These are phyloP conservation scores for Ophiobolus disseminans DNA, from an alignment of 2,329 filamentous ascomycete genomes.

Conservation along the genomic window DNA sequence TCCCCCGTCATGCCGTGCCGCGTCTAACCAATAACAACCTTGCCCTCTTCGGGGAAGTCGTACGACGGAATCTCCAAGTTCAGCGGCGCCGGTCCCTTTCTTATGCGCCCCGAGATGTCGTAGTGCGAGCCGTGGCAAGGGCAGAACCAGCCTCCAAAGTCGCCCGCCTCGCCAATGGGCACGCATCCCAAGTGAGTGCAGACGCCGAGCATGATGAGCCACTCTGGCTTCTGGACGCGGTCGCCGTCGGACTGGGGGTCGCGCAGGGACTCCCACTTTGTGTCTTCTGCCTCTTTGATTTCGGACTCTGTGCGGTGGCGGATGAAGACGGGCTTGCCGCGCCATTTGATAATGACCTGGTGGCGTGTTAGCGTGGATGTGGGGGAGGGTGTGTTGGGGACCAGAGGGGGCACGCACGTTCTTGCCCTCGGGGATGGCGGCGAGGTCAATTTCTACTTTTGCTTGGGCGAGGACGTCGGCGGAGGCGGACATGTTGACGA, in stretches of 20 bases:
- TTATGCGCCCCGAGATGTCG: slow-evolving; percentile 98
- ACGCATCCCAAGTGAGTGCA: slow-evolving; percentile 99
- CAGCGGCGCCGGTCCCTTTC: slow-evolving; percentile 94
- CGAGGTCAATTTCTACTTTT: slow-evolving; percentile 97
- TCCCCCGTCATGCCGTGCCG: slow-evolving; percentile 18
- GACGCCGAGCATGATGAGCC: slow-evolving; percentile 98
- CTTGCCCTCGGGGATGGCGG: slow-evolving; percentile 96
- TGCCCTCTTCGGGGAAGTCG: slow-evolving; percentile 89
- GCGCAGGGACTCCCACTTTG: slow-evolving; percentile 81
- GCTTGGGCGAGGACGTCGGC: slow-evolving; percentile 98
- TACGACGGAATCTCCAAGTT: slow-evolving; percentile 95
- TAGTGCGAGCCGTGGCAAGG: slow-evolving; percentile 99
- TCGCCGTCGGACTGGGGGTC: slow-evolving; percentile 91
- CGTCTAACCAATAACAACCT: slow-evolving; percentile 87
- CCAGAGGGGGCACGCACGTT: slow-evolving; percentile 76
- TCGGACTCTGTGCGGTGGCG: slow-evolving; percentile 93
- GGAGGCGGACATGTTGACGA: slow-evolving; percentile 99
- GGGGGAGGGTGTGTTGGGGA: neutral
- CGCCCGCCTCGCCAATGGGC: slow-evolving; percentile 97
- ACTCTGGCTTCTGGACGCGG: slow-evolving; percentile 97
- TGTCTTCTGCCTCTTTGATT: slow-evolving; percentile 92
- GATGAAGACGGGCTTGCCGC: slow-evolving; percentile 99
- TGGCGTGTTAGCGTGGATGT: slow-evolving; percentile 21
- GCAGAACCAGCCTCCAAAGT: slow-evolving; percentile 99
- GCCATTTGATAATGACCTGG: slow-evolving; percentile 99